Base-by-base conservation (phyloP, 2,329 filamentous ascomycete genomes). In the Harringtonia lauricola region DNA sequence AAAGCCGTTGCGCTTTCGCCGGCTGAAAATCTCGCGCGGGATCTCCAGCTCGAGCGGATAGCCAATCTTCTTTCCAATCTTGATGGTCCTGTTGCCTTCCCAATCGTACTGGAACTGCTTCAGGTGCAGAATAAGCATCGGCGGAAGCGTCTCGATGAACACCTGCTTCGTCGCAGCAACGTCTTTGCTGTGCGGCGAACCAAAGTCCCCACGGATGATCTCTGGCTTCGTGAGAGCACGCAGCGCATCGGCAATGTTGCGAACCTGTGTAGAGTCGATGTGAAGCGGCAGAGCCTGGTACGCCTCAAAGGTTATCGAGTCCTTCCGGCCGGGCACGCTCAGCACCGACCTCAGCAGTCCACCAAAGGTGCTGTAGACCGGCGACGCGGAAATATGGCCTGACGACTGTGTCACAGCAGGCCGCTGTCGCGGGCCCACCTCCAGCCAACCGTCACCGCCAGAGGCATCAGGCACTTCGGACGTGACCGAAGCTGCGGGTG, bases 91-190 rank as follows among this genome's bases (percentile, higher is more conserved):
- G 36, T 68, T 69, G 8, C 82, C 85, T 46, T 82, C 77, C 48
- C 81, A 86, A 55, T 96, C 88, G 55, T 95, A 96, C 55, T 95
- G 87, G 71, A 98, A 98, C 36, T 92, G 86, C 67, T 98, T 98
- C 35, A 98, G 72, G 58, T 98, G 92, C 9, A 98, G 74, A 43
- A 96, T 94, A 13, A 98, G 74, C 4, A 96, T 86, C 1, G 88
- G 86, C 1, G 92, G 92, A 15, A 96, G 70, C 2, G 80, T 86
- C 55, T 96, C 90, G 49, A 98, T 94, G 53, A 94, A 88, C 3
- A 95, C 81, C 61, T 96, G 92, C 65, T 96, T 98, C 28, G 86
- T 94, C 2, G 87, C 88, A 22, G 76, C 76, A 24, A 82, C 79
- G 52, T 83, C 81, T 41, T 81, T 78, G 26, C 88, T 88, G 40